A percentile compares a stretch with the other conserved stretches of the same genome.
Conservation (phyloP, 257 asterid genomes). For the Buddleja alternifolia region DNA sequence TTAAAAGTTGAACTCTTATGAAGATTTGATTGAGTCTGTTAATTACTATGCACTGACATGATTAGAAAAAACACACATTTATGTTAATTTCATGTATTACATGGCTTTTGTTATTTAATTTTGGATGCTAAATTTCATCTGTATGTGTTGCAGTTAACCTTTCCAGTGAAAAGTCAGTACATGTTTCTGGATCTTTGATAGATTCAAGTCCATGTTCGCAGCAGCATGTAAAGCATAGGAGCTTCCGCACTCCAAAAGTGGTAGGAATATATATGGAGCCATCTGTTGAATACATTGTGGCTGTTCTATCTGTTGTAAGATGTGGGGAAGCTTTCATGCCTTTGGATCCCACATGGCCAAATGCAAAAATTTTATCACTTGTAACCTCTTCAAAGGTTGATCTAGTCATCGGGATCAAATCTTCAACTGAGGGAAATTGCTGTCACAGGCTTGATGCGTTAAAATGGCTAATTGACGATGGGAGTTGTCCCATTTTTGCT, state of each 20-base stretch:
- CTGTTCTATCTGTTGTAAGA: constrained; percentile 80
- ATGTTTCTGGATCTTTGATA: constrained; percentile 29
- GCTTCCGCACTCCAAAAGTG: constrained; percentile 52
- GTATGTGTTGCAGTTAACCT: constrained; percentile 36
- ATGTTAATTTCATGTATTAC: background rate
- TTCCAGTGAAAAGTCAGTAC: constrained; percentile 22
- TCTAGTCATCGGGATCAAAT: constrained; percentile 59
- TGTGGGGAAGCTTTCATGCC: constrained; percentile 96
- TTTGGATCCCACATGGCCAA: constrained; percentile 91
- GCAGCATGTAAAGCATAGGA: constrained; percentile 31
- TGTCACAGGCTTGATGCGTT: constrained; percentile 67
- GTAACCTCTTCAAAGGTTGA: constrained; percentile 62
- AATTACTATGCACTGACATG: background rate
- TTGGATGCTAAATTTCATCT: constrained; percentile 15
- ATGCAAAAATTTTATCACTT: constrained; percentile 60
- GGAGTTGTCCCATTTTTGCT: constrained; percentile 50
- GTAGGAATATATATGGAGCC: constrained; percentile 87
- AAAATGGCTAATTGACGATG: constrained; percentile 68
- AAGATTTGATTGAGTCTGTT: background rate
- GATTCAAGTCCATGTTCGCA: constrained; percentile 32
- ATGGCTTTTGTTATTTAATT: background rate
- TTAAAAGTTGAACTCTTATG: constrained; percentile 14
- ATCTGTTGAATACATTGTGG: constrained; percentile 79
- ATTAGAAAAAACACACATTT: background rate
- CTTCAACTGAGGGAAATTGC: constrained; percentile 41